Conservation (phyloP, 495 filamentous ascomycete genomes). For the Daldinia childiae region DNA sequence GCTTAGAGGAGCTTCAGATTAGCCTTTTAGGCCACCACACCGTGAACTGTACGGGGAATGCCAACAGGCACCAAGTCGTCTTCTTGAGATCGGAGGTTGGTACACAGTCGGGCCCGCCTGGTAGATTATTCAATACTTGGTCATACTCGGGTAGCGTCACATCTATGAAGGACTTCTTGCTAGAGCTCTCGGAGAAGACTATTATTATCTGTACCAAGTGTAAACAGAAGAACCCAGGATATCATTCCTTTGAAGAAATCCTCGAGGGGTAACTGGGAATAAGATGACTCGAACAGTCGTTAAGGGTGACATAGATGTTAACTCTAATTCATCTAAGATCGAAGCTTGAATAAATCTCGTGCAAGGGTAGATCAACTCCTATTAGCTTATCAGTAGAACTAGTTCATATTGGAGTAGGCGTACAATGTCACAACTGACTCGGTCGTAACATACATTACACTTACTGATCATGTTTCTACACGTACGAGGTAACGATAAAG, state of each 20-base stretch:
- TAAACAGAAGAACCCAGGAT: slow-evolving; percentile 33
- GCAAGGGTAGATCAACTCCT: too few species aligned
- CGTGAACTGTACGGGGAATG: slow-evolving; percentile 20
- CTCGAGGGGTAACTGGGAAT: slow-evolving; percentile 11
- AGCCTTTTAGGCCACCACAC: slow-evolving; percentile 34
- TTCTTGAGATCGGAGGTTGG: slow-evolving; percentile 36
- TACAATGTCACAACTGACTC: too few species aligned
- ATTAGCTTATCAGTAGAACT: too few species aligned
- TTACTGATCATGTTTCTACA: too few species aligned
- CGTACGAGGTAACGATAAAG: neutral
- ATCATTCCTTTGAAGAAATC: slow-evolving; percentile 33
- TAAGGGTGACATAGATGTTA: neutral
- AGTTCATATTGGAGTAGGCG: too few species aligned
- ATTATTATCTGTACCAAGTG: slow-evolving; percentile 35
- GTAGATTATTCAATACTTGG: slow-evolving; percentile 31
- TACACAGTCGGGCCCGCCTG: slow-evolving; percentile 23
- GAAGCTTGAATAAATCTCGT: too few species aligned
- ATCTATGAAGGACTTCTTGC: slow-evolving; percentile 31
- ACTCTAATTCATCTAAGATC: neutral
- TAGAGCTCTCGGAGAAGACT: slow-evolving; percentile 38
- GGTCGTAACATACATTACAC: too few species aligned
- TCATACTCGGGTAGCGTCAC: slow-evolving; percentile 14
- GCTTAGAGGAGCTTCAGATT: slow-evolving; percentile 23
- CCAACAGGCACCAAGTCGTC: slow-evolving; percentile 36
- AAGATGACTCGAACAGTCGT: neutral